Base-by-base conservation (phyloP, 176 grass and related monocot species). In the Eremochloa ophiuroides region DNA sequence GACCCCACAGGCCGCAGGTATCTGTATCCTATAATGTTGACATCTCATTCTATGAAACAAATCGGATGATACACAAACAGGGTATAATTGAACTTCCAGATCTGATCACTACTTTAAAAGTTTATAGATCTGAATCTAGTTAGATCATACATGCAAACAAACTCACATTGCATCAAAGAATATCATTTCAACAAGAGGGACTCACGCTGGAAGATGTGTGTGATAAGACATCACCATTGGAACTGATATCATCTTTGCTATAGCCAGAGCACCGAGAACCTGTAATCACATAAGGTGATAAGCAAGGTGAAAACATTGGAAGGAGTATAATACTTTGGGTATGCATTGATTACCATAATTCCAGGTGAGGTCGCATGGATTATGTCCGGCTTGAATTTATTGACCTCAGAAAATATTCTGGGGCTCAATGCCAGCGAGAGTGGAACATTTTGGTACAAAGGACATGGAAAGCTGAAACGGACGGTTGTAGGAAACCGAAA, bases 191-290 rank as follows among this genome's bases (percentile, higher is more conserved):
- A 51, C 41, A 73, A 42, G 46, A 69, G 68, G 56, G 85, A 77
- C 87, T 96, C 79, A 95, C 93, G 71, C 87, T 83, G 97, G 93
- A 84, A 99, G 87, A 90, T 99, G 97, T 56, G 97, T 99, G 83
- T 99, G 97, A 80, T 99, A 99, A 37, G 97, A 99, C 97, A 99
- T 95, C 47, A 99, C 82, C 65, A 99, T 77, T 40, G 97, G 97
- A 76, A 93, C 82, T 78, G 90, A 96, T 59, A 96, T 50, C 91
- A 99, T 91, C 68, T 99, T 99, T 65, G 93, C 93, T 9, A 93
- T 96, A 74, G 85, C 87, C 47, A 91, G 91, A 71, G 93, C 97
- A 1, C 97, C 97, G 72, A 95, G 91, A 88, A 99, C 82, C 97
- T 99, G 84, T 88, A 78, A 89, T 76, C 58, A 53, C 2, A 15